These are phyloP conservation scores for Xylaria telfairii DNA, from an alignment of 495 filamentous ascomycete genomes.

Conservation along the genomic window DNA sequence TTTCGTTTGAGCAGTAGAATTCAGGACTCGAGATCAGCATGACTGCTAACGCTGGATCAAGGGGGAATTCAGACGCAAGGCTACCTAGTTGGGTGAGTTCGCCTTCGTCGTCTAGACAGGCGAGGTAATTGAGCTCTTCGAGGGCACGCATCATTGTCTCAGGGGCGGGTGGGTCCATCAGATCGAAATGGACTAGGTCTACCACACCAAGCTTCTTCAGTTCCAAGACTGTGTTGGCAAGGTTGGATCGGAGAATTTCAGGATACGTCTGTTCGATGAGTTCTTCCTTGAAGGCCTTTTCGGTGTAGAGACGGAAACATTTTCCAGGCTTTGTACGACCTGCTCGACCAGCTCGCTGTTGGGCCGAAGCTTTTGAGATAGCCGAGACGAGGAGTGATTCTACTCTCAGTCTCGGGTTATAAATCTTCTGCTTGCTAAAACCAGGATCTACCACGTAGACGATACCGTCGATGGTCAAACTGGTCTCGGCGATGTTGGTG, in stretches of 20 bases:
- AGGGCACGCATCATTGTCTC: conserved; percentile 98
- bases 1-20: conserved; percentile 98
- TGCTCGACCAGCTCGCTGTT: conserved; percentile 97
- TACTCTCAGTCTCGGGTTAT: conserved; percentile 94
- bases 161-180: conserved; percentile 98
- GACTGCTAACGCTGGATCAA: conserved; percentile 93
- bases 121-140: conserved; percentile 96
- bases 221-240: conserved; percentile 93
- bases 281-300: conserved; percentile 96
- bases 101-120: conserved; percentile 95
- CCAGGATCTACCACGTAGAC: conserved; percentile 99
- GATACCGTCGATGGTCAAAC: conserved; percentile 97
- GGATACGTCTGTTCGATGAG: conserved; percentile 96
- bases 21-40: conserved; percentile 98
- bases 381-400: conserved; percentile 95
- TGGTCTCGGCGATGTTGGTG: conserved; percentile 98
- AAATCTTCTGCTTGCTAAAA: conserved; percentile 99
- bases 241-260: conserved; percentile 92
- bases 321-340: conserved; percentile 98
- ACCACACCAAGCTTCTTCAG: conserved; percentile 96
- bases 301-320: conserved; percentile 96
- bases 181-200: conserved; percentile 96
- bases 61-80: conserved; percentile 92
- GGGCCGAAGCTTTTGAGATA: conserved; percentile 97
- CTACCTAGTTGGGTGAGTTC: conserved; percentile 84